Percentiles rank a stretch among this genome's conserved stretches.
Conservation (phyloP, 2,329 filamentous ascomycete genomes). For the Plenodomus lindquistii region DNA sequence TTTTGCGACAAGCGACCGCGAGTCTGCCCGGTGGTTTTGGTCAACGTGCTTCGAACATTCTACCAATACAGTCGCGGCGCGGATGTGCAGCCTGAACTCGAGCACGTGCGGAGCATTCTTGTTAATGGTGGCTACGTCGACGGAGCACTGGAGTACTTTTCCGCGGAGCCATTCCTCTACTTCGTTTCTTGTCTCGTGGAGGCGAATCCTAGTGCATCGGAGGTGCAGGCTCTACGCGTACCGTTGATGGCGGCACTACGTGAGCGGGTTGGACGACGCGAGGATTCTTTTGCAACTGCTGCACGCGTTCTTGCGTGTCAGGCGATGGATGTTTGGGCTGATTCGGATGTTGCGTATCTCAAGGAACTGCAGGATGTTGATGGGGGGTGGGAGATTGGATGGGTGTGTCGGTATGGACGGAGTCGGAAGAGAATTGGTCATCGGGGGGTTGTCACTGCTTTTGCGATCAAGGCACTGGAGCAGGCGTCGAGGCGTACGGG, state of each 20-base stretch:
- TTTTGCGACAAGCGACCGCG: constrained; percentile 32
- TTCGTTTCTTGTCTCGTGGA: constrained; percentile 30
- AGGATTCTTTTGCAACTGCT: constrained; percentile 30
- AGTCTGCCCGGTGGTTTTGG: constrained; percentile 33
- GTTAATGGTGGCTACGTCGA: constrained; percentile 31
- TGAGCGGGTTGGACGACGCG: constrained; percentile 27
- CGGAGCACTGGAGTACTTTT: constrained; percentile 40
- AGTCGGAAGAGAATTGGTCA: constrained; percentile 22
- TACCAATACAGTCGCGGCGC: constrained; percentile 33
- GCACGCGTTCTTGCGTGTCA: constrained; percentile 36
- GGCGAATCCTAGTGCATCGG: constrained; percentile 18
- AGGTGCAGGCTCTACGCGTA: constrained; percentile 21
- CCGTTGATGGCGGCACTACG: constrained; percentile 25
- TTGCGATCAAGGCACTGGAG: constrained; percentile 26
- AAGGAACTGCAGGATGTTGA: constrained; percentile 36
- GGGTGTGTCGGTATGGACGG: constrained; percentile 23
- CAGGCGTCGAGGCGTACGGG: neutral
- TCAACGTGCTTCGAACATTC: constrained; percentile 41
- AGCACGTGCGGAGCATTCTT: constrained; percentile 22
- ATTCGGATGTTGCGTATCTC: constrained; percentile 17
- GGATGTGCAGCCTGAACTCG: constrained; percentile 24
- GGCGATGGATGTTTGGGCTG: constrained; percentile 21
- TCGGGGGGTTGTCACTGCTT: constrained; percentile 24
- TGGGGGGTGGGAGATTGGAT: constrained; percentile 41
- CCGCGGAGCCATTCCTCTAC: constrained; percentile 39